Evolutionary conservation across 1,284 basidiomycete genomes (phyloP).

Genomic region (Ceratobasidium sp.): DNA sequence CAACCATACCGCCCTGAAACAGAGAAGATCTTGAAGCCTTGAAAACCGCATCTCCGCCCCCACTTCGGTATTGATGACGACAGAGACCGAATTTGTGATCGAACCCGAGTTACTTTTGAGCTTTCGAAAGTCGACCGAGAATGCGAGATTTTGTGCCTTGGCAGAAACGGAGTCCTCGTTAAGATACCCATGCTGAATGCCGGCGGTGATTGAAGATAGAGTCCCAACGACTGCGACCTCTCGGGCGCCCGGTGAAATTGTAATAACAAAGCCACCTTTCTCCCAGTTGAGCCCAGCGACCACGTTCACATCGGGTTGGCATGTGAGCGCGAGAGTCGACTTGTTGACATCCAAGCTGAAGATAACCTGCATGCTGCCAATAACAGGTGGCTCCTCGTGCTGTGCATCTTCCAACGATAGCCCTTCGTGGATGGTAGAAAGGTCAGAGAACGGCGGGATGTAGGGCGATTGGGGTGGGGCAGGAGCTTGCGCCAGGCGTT

Average conservation of each 20-base stretch:
- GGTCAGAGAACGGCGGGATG: constrained; percentile 52
- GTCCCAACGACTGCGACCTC: constrained; percentile 80
- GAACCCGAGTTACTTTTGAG: constrained; percentile 59
- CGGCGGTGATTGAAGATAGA: constrained; percentile 81
- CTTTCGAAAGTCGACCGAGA: constrained; percentile 76
- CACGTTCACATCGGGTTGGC: constrained; percentile 90
- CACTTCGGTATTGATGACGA: constrained; percentile 82
- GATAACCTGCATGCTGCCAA: constrained; percentile 70
- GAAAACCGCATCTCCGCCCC: constrained; percentile 80
- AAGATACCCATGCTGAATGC: constrained; percentile 84
- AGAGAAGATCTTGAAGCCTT: constrained; percentile 85
- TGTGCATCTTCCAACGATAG: constrained; percentile 44
- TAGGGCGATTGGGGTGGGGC: constrained; percentile 50
- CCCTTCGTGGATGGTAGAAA: constrained; percentile 50
- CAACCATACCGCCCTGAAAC: constrained; percentile 92
- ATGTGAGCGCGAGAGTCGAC: constrained; percentile 86
- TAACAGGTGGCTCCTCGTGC: constrained; percentile 36
- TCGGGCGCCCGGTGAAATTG: constrained; percentile 77
- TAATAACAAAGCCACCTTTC: constrained; percentile 88
- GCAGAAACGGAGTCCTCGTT: constrained; percentile 83
- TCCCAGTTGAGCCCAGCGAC: constrained; percentile 89
- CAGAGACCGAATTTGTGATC: constrained; percentile 71
- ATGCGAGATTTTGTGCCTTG: constrained; percentile 75
- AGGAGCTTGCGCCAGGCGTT: constrained; percentile 66
- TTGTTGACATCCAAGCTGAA: constrained; percentile 91